These are phyloP conservation scores for Chaetomiaceae sp. DNA, from an alignment of 2,329 filamentous ascomycete genomes.

Conservation along the genomic window DNA sequence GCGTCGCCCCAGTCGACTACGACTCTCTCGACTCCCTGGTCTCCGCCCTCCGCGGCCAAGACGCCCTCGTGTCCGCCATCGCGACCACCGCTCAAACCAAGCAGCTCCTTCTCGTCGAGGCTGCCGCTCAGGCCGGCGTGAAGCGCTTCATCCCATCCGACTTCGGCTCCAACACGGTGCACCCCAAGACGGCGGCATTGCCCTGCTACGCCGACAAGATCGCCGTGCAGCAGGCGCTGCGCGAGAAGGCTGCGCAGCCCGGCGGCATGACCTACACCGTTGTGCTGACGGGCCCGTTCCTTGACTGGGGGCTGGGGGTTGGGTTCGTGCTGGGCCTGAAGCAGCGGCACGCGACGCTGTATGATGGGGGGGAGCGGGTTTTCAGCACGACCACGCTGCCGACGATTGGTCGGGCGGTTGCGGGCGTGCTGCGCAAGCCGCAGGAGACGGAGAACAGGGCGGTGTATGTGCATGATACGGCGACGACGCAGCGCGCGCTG, in stretches of 20 bases:
- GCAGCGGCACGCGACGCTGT: conserved; percentile 44
- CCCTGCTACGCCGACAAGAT: conserved; percentile 22
- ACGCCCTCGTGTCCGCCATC: conserved; percentile 48
- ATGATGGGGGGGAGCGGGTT: conserved; percentile 48
- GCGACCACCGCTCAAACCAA: conserved; percentile 35
- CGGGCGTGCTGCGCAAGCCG: conserved; percentile 40
- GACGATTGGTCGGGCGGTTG: conserved; percentile 45
- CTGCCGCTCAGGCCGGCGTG: conserved; percentile 49
- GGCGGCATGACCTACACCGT: conserved; percentile 51
- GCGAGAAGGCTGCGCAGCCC: conserved; percentile 38
- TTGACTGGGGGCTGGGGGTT: conserved; percentile 51
- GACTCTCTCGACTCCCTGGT: conserved; percentile 36
- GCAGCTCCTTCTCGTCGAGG: conserved; percentile 48
- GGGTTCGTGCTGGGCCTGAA: conserved; percentile 45
- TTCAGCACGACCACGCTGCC: conserved; percentile 45
- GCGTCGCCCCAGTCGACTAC: conserved; percentile 42
- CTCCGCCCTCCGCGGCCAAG: conserved; percentile 43
- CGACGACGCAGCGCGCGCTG: conserved; percentile 51
- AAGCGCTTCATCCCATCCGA: conserved; percentile 52
- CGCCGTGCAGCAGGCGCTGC: conserved; percentile 41
- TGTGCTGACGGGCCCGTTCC: conserved; percentile 51
- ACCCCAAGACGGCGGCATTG: conserved; percentile 18
- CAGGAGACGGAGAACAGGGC: conserved; percentile 50
- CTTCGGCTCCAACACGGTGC: conserved; percentile 32
- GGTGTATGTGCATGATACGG: conserved; percentile 38